Evolutionary conservation across 768 basidiomycete species (phyloP), one percentile per base, ranked within the genome.

Genomic region (Mycena leptocephala): DNA sequence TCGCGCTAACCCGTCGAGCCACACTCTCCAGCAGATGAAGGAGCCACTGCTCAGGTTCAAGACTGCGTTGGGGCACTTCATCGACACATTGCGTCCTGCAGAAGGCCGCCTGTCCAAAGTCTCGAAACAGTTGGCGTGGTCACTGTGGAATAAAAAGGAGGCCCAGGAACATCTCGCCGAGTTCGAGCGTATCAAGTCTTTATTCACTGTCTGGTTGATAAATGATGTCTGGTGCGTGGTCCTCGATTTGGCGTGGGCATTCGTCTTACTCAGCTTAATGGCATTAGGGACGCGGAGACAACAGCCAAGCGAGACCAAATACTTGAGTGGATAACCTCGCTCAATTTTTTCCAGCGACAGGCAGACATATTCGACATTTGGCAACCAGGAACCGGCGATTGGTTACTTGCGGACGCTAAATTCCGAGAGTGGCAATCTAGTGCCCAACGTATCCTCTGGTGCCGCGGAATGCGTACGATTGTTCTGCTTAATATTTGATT

Each of bases 341-440:
- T 72, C 41, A 72, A 65, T 46, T 64, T 55, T 28, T 63, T 72
- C 43, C 61, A 24, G 46, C 22, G 62, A 24, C 59, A 61, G n/a
- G 2, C 35, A 0, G 59, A 61, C 2, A 61, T 61, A 37, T 39
- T 24, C n/a, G 14, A n/a, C 59, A 24, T 20, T 37, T 37, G 35
- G n/a, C 6, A 61, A n/a, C 35, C 59, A n/a, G 59, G 33, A 26
- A 61, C 59, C 59, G 59, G 59, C 2, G 35, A 61, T 3, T 61
- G 59, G 59, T 24, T 61, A 0, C 59, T 61, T 24, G 16, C 33
- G n/a, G 35, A 61, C 16, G 6, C 22, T 14, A 8, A 37, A 37
- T 61, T 61, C 59, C 22, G 13, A 39, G 59, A 61, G 11, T 61
- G 59, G 59, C n/a, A 61, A 39, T 37, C 33, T 7, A 26, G 11